Percentiles rank a stretch among this genome's conserved stretches.
Conservation (phyloP, 2,329 filamentous ascomycete species). For the Massarina eburnea region DNA sequence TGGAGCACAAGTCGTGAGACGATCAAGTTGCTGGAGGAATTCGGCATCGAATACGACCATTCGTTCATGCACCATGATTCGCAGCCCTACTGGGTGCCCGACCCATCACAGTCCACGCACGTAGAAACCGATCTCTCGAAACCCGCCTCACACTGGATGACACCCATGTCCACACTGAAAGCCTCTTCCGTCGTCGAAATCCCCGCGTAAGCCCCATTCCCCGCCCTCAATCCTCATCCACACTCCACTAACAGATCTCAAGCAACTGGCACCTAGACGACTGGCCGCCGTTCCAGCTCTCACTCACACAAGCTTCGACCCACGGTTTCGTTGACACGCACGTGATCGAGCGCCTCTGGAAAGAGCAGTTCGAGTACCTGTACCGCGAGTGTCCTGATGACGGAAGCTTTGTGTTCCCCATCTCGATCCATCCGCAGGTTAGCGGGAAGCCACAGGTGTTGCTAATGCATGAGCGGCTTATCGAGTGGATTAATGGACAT, state of each 20-base stretch:
- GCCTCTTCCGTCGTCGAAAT: slow-evolving; percentile 46
- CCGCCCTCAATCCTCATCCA: background rate
- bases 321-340: slow-evolving; percentile 49
- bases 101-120: slow-evolving; percentile 47
- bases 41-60: slow-evolving; percentile 54
- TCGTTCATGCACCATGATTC: slow-evolving; percentile 54
- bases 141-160: slow-evolving; percentile 42
- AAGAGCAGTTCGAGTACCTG: slow-evolving; percentile 50
- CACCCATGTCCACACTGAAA: slow-evolving; percentile 37
- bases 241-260: background rate
- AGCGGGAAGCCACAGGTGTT: slow-evolving; percentile 52
- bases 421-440: slow-evolving; percentile 52
- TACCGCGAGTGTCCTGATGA: slow-evolving; percentile 45
- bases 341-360: slow-evolving; percentile 48
- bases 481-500: slow-evolving; percentile 49
- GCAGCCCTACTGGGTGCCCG: slow-evolving; percentile 43
- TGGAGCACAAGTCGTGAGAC: slow-evolving; percentile 45
- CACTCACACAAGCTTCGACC: slow-evolving; percentile 56
- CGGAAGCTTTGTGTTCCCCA: slow-evolving; percentile 51
- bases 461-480: slow-evolving; percentile 51
- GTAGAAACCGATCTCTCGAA: slow-evolving; percentile 35
- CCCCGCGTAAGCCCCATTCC: slow-evolving; percentile 32
- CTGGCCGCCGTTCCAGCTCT: slow-evolving; percentile 48
- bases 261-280: slow-evolving; percentile 54
- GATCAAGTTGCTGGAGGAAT: slow-evolving; percentile 45